Base-by-base conservation (phyloP, 2,329 filamentous ascomycete genomes). In the Sphaerostilbella broomeana region DNA sequence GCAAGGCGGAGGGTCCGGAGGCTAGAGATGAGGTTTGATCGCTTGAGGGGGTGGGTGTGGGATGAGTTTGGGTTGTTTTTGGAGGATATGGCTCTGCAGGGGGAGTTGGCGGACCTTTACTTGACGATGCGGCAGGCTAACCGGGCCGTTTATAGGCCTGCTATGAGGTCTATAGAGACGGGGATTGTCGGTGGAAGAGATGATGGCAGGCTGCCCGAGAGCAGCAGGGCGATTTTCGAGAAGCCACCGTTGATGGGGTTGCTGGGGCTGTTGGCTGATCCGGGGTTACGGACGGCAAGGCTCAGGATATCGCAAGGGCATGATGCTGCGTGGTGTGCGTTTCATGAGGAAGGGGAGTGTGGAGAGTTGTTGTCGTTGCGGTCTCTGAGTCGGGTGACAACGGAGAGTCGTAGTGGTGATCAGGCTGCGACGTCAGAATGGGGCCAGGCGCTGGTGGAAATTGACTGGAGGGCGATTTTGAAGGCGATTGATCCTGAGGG, bases 251-350 rank as follows among this genome's bases (percentile, higher is more conserved):
- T 61, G 17, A 50, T 49, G 40, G 57, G 60, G 3, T 47, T 72
- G 7, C 47, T 72, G 31, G 52, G 55, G 36, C 51, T 72, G 13
- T 49, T 73, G 38, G 53, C 60, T 28, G 69, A 72, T 42, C 69
- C 69, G 33, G 63, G 70, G 32, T 53, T 73, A 24, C 53, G 64
- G 33, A 56, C 46, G 28, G 64, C 62, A 11, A 54, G 60, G 40
- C 47, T 72, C 19, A 54, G 53, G 47, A 58, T 68, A 26, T 57
- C 57, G 38, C 50, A 50, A 15, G 49, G 47, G 27, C 67, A 69
- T 45, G 54, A 55, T 36, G 43, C 47, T 15, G 51, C 60, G 2
- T 69, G 67, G 60, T 70, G 68, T 42, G 56, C 53, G 16, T 71
- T 68, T 44, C 66, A 70, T 31, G 44, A 44, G 9, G 51, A 48